Evolutionary conservation across 495 filamentous ascomycete genomes (phyloP), one percentile per base, ranked within the genome.

Genomic region (Chaetomium fimeti): DNA sequence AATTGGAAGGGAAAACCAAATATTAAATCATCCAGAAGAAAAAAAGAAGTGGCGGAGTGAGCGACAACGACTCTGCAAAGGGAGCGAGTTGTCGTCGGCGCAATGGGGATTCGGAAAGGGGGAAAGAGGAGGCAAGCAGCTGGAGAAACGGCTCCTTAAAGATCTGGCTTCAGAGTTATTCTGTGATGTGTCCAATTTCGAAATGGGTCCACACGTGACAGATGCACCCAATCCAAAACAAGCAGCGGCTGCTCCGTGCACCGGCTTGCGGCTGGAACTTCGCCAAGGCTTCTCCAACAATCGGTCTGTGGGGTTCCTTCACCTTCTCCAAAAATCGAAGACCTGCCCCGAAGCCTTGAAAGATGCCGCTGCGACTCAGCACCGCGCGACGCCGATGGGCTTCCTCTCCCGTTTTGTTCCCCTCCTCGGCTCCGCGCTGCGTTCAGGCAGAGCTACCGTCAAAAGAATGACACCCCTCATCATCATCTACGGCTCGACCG

Each of bases 401-500:
- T 36, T 60, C 8, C 28, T 47, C n/a, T 47, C 40, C 4, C 29
- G 48, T 9, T 36, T 52, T 25, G 1, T 47, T 0, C 45, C 28
- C 5, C 20, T 27, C 0, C 16, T 64, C 9, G 11, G 5, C 5
- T 64, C 62, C 12, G 29, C 25, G 9, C 48, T 42, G 9, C 36
- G 15, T 8, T 18, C 55, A 1, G n/a, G 27, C 27, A 68, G 53
- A n/a, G 48, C 56, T 20, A 38, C 48, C 29, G 60, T 56, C 18
- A 62, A 25, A 40, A 69, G 20, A 48, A 65, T 72, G 68, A 72
- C 80, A 61, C 90, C 92, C 27, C 80, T 98, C 62, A 85, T 98
- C 66, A 86, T 90, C 42, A 85, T 98, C 52, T 82, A 97, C 42
- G 94, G 94, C 42, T 91, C 95, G 42, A 98, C 94, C 43, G 94